Conservation (phyloP, 2,329 filamentous ascomycete species). For the Alternaria dauci region DNA sequence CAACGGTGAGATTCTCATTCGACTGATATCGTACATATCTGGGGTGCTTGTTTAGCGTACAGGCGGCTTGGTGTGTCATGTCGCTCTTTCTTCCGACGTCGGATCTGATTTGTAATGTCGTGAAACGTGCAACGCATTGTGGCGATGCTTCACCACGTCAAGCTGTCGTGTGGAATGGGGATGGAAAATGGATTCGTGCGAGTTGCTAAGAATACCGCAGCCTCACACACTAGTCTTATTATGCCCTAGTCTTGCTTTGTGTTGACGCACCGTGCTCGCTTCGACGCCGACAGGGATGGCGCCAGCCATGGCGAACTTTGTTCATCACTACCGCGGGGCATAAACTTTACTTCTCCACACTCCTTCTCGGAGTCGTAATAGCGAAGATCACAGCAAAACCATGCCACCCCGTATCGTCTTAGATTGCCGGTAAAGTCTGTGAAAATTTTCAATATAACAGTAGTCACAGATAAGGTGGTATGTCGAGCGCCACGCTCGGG, state of each 20-base stretch:
- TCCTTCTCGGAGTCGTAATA: not conserved
- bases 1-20: conserved; percentile 17
- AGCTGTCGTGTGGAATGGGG: not conserved
- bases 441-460: not conserved
- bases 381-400: not conserved
- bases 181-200: conserved; percentile 2
- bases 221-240: not conserved
- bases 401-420: not conserved
- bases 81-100: not conserved
- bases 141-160: not conserved
- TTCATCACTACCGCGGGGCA: conserved; percentile 7
- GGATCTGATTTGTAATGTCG: not conserved
- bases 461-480: not conserved
- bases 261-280: conserved; percentile 14
- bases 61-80: conserved; percentile 4
- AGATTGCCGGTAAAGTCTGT: not conserved
- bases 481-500: not conserved
- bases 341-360: conserved; percentile 2
- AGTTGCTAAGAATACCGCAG: conserved; percentile 10
- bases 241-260: not conserved
- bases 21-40: conserved; percentile 7
- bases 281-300: conserved; percentile 5
- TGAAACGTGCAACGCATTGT: not conserved
- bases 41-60: not conserved
- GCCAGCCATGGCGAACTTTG: not conserved